A percentile compares a stretch with the other conserved stretches of the same genome.
phyloP scores from a whole-genome alignment of 441 rosid species.

The Breynia disticha region DNA sequence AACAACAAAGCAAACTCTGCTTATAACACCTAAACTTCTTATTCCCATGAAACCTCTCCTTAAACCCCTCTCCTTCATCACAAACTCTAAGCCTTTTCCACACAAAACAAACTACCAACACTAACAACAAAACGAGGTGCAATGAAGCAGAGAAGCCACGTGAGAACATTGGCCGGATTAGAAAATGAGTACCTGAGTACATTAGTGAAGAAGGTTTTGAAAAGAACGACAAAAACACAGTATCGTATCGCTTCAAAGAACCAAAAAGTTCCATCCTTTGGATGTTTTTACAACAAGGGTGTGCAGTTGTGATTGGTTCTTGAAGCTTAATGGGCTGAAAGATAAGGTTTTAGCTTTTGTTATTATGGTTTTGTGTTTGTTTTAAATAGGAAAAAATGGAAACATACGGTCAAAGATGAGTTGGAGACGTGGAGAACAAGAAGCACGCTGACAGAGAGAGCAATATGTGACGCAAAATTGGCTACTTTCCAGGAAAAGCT shows the following conservation, averaged over 20 bases:
- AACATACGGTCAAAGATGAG: too few relatives aligned
- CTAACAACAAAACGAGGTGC: constrained; percentile 44
- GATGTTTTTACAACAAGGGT: too few relatives aligned
- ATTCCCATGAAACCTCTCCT: constrained; percentile 13
- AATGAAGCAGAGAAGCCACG: constrained; percentile 40
- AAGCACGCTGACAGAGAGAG: too few relatives aligned
- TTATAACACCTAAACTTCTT: constrained; percentile 21
- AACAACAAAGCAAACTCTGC: constrained; percentile 38
- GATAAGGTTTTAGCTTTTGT: too few relatives aligned
- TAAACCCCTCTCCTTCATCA: constrained; percentile 24
- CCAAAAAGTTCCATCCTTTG: constrained; percentile 13
- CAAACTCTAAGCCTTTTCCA: constrained; percentile 21
- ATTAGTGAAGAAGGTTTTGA: constrained; percentile 20
- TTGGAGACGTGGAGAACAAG: too few relatives aligned
- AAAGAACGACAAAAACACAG: constrained; percentile 11
- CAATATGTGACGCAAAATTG: too few relatives aligned
- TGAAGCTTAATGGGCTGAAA: too few relatives aligned
- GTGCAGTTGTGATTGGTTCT: too few relatives aligned
- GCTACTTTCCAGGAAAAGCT: too few relatives aligned
- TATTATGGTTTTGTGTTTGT: too few relatives aligned
- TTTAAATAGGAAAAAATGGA: too few relatives aligned
- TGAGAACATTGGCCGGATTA: constrained; percentile 32
- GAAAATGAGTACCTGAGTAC: constrained; percentile 28
- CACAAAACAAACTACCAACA: constrained; percentile 33
- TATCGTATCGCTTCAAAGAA: constrained; percentile 17